Evolutionary conservation across 805 yeast genomes (phyloP), one percentile per base, ranked within the genome.

Genomic region (Teunomyces atbi): DNA sequence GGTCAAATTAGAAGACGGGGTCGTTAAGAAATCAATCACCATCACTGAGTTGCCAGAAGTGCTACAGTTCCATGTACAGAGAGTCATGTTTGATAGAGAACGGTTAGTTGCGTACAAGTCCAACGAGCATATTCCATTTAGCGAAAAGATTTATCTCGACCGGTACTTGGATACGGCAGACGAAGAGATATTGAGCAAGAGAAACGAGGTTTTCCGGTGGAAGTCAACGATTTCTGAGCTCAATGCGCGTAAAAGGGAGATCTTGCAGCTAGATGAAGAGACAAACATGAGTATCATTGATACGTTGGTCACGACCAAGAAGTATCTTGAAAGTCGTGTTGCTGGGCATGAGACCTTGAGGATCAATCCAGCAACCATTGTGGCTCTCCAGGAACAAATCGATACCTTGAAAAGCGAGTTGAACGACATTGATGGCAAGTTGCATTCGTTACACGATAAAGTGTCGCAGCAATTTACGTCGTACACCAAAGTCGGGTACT

Each of bases 61-160:
- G 42, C 65, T 94, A 41, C 99, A 94, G 62, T 80, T 94, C 41
- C 99, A 94, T 61, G 87, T 94, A 6, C 98, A 91, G 66, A 76
- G 99, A 60, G 98, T 94, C 1, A 88, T 89, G 61, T 94, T 84
- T 62, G 97, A 94, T 60, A 75, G 90, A 38, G 84, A 74, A 45
- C 67, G 78, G 11, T 75, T 83, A 42, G 77, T 84, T 65, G 89
- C 96, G 0, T 88, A 88, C 58, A 94, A 94, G 61, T 84, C 90
- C 2, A 77, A 80, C 36, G 90, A 86, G 47, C 95, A 90, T 6
- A 74, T 94, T 41, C 91, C 91, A 3, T 89, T 90, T 60, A 80
- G 82, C 23, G 87, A 89, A 44, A 79, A 73, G 8, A 65, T 94
- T 6, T 91, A 86, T 61, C 80, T 94, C 78, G 99, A 94, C 66